Conservation (phyloP, 2,329 filamentous ascomycete species). For the Xylariaceae sp. region DNA sequence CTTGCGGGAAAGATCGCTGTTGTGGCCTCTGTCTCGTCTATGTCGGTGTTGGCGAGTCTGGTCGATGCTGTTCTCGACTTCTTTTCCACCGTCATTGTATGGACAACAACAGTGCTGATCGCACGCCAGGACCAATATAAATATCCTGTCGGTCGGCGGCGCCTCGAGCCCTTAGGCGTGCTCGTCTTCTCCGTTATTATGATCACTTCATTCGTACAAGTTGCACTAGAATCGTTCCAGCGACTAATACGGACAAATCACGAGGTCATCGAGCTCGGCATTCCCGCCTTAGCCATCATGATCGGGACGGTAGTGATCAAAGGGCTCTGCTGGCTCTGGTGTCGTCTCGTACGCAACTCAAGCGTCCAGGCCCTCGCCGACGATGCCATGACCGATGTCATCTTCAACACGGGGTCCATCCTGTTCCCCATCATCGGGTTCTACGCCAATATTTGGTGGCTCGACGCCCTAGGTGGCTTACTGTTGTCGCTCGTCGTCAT, state of each 20-base stretch:
- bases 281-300: conserved; percentile 77
- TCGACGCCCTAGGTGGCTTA: conserved; percentile 75
- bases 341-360: conserved; percentile 78
- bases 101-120: conserved; percentile 72
- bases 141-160: conserved; percentile 73
- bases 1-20: conserved; percentile 74
- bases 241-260: conserved; percentile 59
- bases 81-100: conserved; percentile 75
- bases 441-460: conserved; percentile 76
- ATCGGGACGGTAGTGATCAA: conserved; percentile 76
- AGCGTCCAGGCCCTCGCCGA: conserved; percentile 73
- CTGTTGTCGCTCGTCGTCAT: conserved; percentile 77
- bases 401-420: conserved; percentile 88
- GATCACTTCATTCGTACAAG: conserved; percentile 80
- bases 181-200: conserved; percentile 81
- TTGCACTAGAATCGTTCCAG: conserved; percentile 65
- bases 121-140: conserved; percentile 68
- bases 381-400: conserved; percentile 66
- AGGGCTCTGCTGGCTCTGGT: conserved; percentile 80
- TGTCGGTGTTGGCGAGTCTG: conserved; percentile 75
- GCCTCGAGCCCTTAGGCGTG: conserved; percentile 75
- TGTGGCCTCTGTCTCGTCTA: conserved; percentile 71
- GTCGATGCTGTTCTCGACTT: conserved; percentile 80
- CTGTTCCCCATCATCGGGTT: conserved; percentile 79
- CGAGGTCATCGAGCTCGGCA: conserved; percentile 66